Evolutionary conservation across 441 rosid genomes (phyloP), one percentile per base, ranked within the genome.

Genomic region (Pelargonium australe): DNA sequence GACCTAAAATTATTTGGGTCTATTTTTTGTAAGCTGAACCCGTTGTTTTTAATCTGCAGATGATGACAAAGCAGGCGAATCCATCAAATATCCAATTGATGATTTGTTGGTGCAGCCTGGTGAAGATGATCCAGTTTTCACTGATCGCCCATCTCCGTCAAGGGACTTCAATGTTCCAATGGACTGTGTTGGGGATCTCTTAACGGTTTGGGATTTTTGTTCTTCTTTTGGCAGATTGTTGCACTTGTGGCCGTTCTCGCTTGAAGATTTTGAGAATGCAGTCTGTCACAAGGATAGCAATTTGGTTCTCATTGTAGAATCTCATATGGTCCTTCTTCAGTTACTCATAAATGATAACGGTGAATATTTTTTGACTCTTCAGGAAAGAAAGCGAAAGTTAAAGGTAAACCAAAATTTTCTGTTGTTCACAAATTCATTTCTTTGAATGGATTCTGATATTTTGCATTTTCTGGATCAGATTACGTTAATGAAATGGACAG

Each of bases 131-230:
- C 91, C 94, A 68, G 79, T 80, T 74, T 83, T 92, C 73, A 80
- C 89, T 49, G 87, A 73, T 53, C 87, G 91, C 34, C 97, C 99
- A 80, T 78, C 85, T 73, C 95, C 92, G 65, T 83, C 89, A 63
- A 85, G 85, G 76, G 95, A 92, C 72, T 95, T 95, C 77, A 83
- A 73, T 78, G 82, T 90, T 80, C 85, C 92, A 19, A 77, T 87
- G 82, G 85, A 85, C 69, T 89, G 85, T 71, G 85, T 92, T 55
- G 97, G 93, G 64, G 88, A 95, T 85, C 93, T 95, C 79, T 79
- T 95, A 71, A 84, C 87, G 97, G 87, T 92, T 75, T 95, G 99
- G 99, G 97, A 95, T 77, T 92, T 92, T 80, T 95, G 98, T 78
- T 81, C 88, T 68, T 86, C 97, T 63, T 95, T 85, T 79, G 76